A percentile compares a stretch with the other conserved stretches of the same genome.
Conservation (phyloP, 306 rosid genomes). For the Nissolia schottii region DNA sequence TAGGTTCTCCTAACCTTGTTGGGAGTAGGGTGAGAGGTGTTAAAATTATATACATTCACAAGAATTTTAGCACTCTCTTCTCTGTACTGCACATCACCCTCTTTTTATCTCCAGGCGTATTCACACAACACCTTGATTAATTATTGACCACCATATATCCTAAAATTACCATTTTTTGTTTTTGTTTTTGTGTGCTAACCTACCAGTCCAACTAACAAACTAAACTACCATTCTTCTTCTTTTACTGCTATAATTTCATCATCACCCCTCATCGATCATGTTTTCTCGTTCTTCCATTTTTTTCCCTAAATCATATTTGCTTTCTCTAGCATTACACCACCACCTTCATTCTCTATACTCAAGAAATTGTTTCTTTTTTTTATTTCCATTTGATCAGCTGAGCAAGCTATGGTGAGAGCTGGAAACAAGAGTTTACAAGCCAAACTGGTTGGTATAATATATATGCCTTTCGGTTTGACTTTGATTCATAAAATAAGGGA, state of each 20-base stretch:
- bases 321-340: slow-evolving; percentile 3
- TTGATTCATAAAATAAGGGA: not conserved
- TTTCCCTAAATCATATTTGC: not conserved
- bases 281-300: slow-evolving; percentile 8
- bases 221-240: slow-evolving; percentile 69
- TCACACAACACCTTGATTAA: not conserved
- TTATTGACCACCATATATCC: not conserved
- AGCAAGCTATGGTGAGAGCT: slow-evolving; percentile 49
- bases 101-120: not conserved
- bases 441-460: slow-evolving; percentile 97
- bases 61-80: too few species aligned
- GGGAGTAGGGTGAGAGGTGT: too few species aligned
- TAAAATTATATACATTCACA: too few species aligned
- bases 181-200: not conserved
- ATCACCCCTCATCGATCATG: not conserved
- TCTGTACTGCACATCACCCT: too few species aligned
- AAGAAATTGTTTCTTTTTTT: not conserved
- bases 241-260: not conserved
- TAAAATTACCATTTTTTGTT: too few species aligned
- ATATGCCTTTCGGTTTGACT: slow-evolving; percentile 37
- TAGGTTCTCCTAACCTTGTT: too few species aligned
- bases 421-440: slow-evolving; percentile 80
- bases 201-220: slow-evolving; percentile 65
- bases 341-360: not conserved
- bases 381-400: slow-evolving; percentile 14